phyloP scores from a whole-genome alignment of 441 rosid species.

The Jatropha multifida region DNA sequence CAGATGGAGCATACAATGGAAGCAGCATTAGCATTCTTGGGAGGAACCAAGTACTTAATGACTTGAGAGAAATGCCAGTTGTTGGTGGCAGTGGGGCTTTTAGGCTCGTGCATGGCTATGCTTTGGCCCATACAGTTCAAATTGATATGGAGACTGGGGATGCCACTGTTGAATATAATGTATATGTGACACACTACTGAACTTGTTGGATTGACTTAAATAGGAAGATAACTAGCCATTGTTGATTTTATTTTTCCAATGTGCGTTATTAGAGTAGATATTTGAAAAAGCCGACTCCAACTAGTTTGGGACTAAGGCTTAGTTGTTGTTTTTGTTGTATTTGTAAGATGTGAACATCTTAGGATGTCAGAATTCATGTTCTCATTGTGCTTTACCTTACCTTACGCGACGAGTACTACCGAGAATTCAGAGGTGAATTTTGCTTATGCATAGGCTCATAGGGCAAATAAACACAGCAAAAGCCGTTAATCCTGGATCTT shows the following conservation, averaged over 20 bases:
- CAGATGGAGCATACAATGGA: conserved; percentile 51
- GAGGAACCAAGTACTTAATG: conserved; percentile 36
- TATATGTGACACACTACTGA: conserved; percentile 46
- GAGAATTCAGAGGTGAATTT: no score
- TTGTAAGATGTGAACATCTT: neutral
- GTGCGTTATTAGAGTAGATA: no score
- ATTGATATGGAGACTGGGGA: conserved; percentile 35
- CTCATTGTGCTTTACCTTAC: no score
- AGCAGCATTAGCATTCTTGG: conserved; percentile 59
- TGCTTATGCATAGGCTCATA: no score
- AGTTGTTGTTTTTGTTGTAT: no score
- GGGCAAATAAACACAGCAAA: no score
- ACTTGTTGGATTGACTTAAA: neutral
- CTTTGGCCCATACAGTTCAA: conserved; percentile 49
- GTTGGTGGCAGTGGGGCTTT: conserved; percentile 68
- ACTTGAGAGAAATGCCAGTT: conserved; percentile 60
- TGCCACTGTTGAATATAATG: conserved; percentile 60
- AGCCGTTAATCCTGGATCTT: no score
- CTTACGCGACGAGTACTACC: no score
- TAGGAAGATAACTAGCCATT: neutral
- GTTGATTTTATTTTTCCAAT: neutral
- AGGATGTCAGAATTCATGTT: neutral
- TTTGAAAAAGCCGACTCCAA: no score
- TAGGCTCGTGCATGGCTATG: conserved; percentile 69
- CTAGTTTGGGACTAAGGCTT: no score